Evolutionary conservation across 768 basidiomycete species (phyloP), one percentile per base, ranked within the genome.

Genomic region (Holtermannia corniformis): DNA sequence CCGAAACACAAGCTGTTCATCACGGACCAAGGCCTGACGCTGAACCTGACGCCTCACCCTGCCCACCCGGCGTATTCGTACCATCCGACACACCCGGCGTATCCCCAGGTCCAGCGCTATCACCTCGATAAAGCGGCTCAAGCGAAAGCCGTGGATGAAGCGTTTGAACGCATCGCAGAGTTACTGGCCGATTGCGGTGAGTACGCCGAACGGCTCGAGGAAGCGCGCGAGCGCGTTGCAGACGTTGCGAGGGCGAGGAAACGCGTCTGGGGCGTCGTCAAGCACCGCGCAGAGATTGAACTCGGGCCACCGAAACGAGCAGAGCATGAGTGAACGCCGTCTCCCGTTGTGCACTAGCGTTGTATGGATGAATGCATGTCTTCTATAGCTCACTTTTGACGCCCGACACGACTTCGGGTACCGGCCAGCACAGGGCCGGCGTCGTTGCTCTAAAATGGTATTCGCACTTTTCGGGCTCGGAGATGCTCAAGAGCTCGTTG

Each of bases 391-490:
- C n/a, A n/a, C n/a, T n/a, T n/a, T n/a, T n/a, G n/a, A n/a, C n/a
- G n/a, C n/a, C n/a, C n/a, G n/a, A n/a, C n/a, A n/a, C n/a, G n/a
- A n/a, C n/a, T n/a, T n/a, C n/a, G n/a, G n/a, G n/a, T n/a, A 57
- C 50, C 13, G 71, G 72, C 66, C 68, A 72, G 68, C 91, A 96
- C 50, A 95, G 72, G 1, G 90, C 89, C 11, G 91, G 91, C 0
- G 81, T 80, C 28, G 87, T 91, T 21, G 79, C 90, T 10, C 82
- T 87, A 64, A 90, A 80, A 65, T 84, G 81, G 64, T 96, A 96
- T 72, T 92, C 89, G 75, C 93, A 97, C 75, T 96, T 96, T 73
- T 97, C 91, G 19, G 92, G 79, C 74, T 99, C 95, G 43, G 79
- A 78, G 3, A 96, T 82, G 1, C 82, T 79, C 13, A 84, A 72